Evolutionary conservation across 768 basidiomycete species (phyloP).

Genomic region (Pleurotus platypus): DNA sequence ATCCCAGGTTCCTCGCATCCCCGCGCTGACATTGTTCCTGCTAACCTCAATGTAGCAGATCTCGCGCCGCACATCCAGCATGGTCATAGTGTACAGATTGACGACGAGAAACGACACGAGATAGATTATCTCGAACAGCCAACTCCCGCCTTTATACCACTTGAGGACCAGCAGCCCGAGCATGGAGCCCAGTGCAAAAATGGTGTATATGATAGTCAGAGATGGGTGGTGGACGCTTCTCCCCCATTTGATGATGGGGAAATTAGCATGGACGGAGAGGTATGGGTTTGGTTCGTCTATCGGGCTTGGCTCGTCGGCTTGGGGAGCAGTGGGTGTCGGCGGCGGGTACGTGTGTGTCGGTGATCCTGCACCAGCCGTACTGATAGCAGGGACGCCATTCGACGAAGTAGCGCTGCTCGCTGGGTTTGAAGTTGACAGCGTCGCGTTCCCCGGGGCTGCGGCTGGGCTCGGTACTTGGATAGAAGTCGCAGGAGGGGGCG

Average conservation of each 20-base stretch:
- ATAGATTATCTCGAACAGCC: constrained; percentile 1
- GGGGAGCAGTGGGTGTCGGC: neutral
- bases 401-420: neutral
- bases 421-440: neutral
- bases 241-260: constrained; percentile 5
- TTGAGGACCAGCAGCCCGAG: neutral
- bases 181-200: neutral
- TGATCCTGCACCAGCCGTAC: neutral
- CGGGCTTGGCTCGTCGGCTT: neutral
- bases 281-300: constrained; percentile 3
- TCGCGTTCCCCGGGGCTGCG: neutral
- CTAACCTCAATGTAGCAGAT: constrained; percentile 5
- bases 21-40: neutral
- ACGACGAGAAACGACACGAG: neutral
- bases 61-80: constrained; percentile 3
- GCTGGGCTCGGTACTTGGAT: neutral
- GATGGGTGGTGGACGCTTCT: constrained; percentile 5
- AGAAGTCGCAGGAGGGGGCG: neutral
- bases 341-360: neutral
- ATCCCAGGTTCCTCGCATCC: neutral
- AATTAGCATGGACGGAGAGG: constrained; percentile 1
- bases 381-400: neutral
- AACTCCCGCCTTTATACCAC: constrained; percentile 4
- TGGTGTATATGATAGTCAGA: constrained; percentile 2
- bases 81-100: constrained; percentile 3